phyloP scores from a whole-genome alignment of 164 flowering plant genomes.

The Dillenia turbinata region DNA sequence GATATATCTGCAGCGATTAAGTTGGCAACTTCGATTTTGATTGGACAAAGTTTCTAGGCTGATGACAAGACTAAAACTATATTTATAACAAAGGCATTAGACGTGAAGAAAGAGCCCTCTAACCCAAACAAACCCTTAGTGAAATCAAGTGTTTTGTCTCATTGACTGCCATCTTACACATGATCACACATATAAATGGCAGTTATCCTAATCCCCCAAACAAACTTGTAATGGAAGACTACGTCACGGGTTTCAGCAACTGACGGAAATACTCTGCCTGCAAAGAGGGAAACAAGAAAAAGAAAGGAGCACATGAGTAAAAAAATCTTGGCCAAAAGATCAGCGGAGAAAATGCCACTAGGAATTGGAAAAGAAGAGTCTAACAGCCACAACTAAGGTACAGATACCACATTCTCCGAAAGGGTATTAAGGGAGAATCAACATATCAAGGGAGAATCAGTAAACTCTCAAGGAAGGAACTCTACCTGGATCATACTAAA shows the following conservation, averaged over 20 bases:
- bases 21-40: constrained; percentile 2
- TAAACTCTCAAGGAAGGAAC: no score
- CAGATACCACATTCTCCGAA: no score
- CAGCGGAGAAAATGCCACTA: no score
- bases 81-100: constrained; percentile 14
- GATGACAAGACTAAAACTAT: constrained; percentile 15
- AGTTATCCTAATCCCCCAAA: constrained; percentile 12
- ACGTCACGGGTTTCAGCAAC: constrained; percentile 85
- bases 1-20: constrained; percentile 6
- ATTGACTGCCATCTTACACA: constrained; percentile 16
- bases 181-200: constrained; percentile 10
- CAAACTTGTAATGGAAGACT: constrained; percentile 23
- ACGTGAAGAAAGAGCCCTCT: constrained; percentile 13
- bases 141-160: constrained; percentile 9
- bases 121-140: constrained; percentile 15
- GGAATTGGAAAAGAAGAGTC: no score
- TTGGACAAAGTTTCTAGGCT: constrained; percentile 13
- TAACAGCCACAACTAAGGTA: no score
- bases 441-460: no score
- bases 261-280: constrained; percentile 86
- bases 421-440: no score
- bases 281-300: constrained; percentile 3
- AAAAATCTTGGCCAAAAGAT: not conserved
- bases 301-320: not conserved
- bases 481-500: no score